A percentile compares a stretch with the other conserved stretches of the same genome.
These are phyloP conservation scores for Psilocybe cubensis DNA, from an alignment of 768 basidiomycete species.

Conservation along the genomic window DNA sequence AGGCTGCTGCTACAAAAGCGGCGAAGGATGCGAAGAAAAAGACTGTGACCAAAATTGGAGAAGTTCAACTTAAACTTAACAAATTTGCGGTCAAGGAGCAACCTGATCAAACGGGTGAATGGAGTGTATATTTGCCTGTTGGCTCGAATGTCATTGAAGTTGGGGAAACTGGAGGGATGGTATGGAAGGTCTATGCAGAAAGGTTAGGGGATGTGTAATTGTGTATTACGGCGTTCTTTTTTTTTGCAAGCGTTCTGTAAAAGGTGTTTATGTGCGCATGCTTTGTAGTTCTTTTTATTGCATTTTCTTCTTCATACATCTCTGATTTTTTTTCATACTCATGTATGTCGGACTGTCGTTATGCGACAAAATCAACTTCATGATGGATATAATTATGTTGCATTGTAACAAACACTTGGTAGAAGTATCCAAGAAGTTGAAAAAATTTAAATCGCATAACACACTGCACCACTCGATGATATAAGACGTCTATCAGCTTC, in stretches of 20 bases:
- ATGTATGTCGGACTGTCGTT: constrained; percentile 4
- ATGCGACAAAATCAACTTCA: not conserved
- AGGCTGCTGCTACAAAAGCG: constrained; percentile 29
- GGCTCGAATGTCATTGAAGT: constrained; percentile 73
- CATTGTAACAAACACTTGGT: no score
- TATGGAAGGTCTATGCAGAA: constrained; percentile 75
- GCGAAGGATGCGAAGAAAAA: constrained; percentile 41
- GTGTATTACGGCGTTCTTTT: not conserved
- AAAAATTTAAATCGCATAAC: no score
- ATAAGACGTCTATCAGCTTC: no score
- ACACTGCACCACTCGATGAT: no score
- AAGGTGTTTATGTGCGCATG: not conserved
- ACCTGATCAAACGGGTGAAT: constrained; percentile 50
- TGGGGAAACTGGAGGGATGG: constrained; percentile 68
- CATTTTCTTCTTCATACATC: not conserved
- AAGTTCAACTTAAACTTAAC: constrained; percentile 68
- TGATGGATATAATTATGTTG: no score
- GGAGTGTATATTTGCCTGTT: constrained; percentile 62
- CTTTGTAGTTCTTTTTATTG: constrained; percentile 2
- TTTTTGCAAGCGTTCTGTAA: not conserved
- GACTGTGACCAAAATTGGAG: constrained; percentile 52
- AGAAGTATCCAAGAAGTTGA: no score
- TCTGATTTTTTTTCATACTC: constrained; percentile 6
- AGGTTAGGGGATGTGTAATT: constrained; percentile 31
- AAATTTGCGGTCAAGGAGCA: constrained; percentile 51